phyloP scores from a whole-genome alignment of 2,329 filamentous ascomycete species.

The Penicillium capsulatum region DNA sequence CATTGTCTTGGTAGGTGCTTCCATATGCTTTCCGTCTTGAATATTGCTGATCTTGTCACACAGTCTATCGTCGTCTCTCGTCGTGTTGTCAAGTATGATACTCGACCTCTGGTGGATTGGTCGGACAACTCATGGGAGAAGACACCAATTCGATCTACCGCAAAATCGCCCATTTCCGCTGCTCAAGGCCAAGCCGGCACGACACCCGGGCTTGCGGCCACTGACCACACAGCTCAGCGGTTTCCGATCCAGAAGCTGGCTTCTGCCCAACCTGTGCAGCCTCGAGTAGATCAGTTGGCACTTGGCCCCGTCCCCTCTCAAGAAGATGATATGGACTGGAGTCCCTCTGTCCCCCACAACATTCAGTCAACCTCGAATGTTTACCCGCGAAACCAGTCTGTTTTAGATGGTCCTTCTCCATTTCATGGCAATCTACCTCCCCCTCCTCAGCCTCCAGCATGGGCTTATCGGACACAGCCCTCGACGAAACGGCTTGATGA shows the following conservation, averaged over 20 bases:
- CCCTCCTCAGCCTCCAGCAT: conserved; percentile 39
- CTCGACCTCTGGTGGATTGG: conserved; percentile 42
- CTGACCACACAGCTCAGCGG: conserved; percentile 16
- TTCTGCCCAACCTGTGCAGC: conserved; percentile 18
- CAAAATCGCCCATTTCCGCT: conserved; percentile 15
- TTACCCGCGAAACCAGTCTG: conserved; percentile 28
- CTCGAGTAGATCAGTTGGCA: conserved; percentile 19
- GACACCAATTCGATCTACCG: conserved; percentile 20
- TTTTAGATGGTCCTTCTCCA: conserved; percentile 36
- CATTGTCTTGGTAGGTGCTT: conserved; percentile 33
- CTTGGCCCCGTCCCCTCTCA: conserved; percentile 39
- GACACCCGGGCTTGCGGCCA: conserved; percentile 13
- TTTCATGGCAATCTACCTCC: conserved; percentile 44
- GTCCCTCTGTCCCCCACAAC: conserved; percentile 41
- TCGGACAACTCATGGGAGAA: conserved; percentile 34
- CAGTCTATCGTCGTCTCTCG: conserved; percentile 39
- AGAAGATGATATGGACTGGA: conserved; percentile 49
- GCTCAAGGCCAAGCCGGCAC: conserved; percentile 15
- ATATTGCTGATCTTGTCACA: conserved; percentile 17
- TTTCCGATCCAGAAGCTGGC: conserved; percentile 44
- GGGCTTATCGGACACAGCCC: conserved; percentile 36
- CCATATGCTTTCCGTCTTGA: neutral
- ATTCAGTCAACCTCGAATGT: conserved; percentile 32
- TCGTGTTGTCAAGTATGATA: conserved; percentile 38
- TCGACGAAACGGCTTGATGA: conserved; percentile 34